Evolutionary conservation across 2,329 filamentous ascomycete genomes (phyloP), one percentile per base, ranked within the genome.

Genomic region (Colletotrichum lupini): DNA sequence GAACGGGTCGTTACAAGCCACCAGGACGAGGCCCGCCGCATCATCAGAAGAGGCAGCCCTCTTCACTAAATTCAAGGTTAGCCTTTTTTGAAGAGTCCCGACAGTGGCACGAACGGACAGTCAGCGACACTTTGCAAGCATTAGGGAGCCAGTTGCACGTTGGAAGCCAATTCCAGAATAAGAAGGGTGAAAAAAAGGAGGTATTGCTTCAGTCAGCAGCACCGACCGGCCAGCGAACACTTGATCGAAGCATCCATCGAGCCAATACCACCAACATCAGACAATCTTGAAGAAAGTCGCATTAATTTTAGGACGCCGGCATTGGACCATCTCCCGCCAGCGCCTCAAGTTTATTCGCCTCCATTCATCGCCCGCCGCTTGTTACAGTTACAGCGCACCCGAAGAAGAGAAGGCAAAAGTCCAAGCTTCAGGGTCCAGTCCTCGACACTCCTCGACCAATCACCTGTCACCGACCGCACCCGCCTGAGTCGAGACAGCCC

Each of bases 391-490:
- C 42, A 49, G 42, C 32, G 42, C 42, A 49, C 42, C 42, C 42
- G 8, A 24, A 53, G 32, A 56, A 28, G 32, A 35, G 32, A 35
- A 57, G 52, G 52, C 46, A 37, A n/a, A 49, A 55, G 63, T 61
- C 64, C 64, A 63, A 68, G 69, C 69, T 72, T 63, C 69, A 63
- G 64, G 69, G 64, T 72, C 68, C 65, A 72, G 58, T 69, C 66
- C 61, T 69, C 22, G 37, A 42, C 37, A 35, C 12, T 12, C 26
- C 4, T 6, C 32, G 30, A 12, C 70, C 70, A 73, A 73, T 73
- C 70, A 69, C 28, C 59, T 14, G 12, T 24, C 16, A 7, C 55
- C 26, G 30, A 28, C 32, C 12, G 62, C 46, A 26, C 30, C 49
- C 19, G 32, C 24, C 42, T 32, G 66, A 60, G 66, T 72, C 69